Evolutionary conservation across 768 basidiomycete species (phyloP).

Genomic region (Glaciozyma antarctica): DNA sequence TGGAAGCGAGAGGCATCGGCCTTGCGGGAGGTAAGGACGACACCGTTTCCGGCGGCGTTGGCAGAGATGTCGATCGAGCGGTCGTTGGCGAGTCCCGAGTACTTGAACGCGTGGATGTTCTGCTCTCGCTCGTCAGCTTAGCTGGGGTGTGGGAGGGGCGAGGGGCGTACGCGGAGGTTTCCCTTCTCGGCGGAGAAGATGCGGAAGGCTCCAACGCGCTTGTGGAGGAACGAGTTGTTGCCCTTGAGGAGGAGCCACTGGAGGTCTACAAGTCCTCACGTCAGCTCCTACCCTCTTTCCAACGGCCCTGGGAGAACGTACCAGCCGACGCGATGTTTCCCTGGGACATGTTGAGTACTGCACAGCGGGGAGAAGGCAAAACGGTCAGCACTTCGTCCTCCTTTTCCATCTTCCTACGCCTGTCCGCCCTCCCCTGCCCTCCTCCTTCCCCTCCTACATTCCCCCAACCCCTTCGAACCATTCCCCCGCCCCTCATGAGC

Average conservation of each 20-base stretch:
- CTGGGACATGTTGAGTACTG: background rate
- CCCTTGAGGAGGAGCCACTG: conserved; percentile 11
- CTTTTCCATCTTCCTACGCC: background rate
- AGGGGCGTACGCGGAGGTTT: conserved; percentile 2
- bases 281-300: background rate
- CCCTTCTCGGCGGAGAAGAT: conserved; percentile 9
- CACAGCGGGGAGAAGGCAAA: background rate
- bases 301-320: background rate
- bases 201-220: background rate
- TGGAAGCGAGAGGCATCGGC: conserved; percentile 13
- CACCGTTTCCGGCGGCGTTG: conserved; percentile 14
- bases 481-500: too few relatives aligned
- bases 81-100: conserved; percentile 41
- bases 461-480: too few relatives aligned
- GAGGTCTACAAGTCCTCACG: background rate
- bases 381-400: background rate
- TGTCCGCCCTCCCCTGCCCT: background rate
- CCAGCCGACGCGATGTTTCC: conserved; percentile 5
- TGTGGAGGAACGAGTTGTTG: conserved; percentile 4
- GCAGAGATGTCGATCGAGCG: conserved; percentile 29
- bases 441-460: too few relatives aligned
- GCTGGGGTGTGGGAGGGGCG: background rate
- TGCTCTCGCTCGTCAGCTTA: background rate
- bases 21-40: conserved; percentile 17
- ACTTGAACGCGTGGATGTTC: conserved; percentile 40